Evolutionary conservation across 2,329 filamentous ascomycete species (phyloP), one percentile per base, ranked within the genome.

Genomic region (Paecilomyces dactylethromorphus): DNA sequence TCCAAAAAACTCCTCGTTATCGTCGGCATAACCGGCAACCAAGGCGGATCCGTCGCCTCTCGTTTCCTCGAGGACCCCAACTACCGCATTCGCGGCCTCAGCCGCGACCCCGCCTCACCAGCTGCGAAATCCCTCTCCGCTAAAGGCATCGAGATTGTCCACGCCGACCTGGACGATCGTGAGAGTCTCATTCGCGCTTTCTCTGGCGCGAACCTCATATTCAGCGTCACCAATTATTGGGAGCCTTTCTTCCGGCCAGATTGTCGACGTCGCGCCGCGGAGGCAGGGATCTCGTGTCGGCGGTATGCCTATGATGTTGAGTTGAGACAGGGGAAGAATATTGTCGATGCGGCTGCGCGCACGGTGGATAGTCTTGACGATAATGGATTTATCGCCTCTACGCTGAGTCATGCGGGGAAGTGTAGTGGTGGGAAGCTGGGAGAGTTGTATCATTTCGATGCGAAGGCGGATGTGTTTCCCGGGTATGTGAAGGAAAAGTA

Each of bases 171-270:
- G 21, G 60, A 71, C 54, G 64, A 72, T 51, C 8, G 54, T 1
- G 5, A 39, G 0, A 65, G 60, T 3, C 62, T 74, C 0, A 57
- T 57, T 4, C 7, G 55, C 3, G 69, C 70, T 15, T 68, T 72
- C 53, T 22, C 62, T 0, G 80, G 76, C 12, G 80, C 81, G 24
- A 78, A 77, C 56, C 62, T 77, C 60, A 82, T 84, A 60, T 84
- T 84, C 72, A 77, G 74, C 62, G 78, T 82, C 50, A 84, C 82
- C 0, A 76, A 84, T 63, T 84, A 80, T 69, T 84, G 78, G 77
- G 80, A 81, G 57, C 74, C 77, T 2, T 82, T 82, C 64, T 77
- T 78, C 65, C 71, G 76, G 2, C 73, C 76, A 0, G 76, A 79
- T 60, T 76, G 72, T 59, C 75, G 77, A 12, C 65, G 69, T 22